A percentile compares a stretch with the other conserved stretches of the same genome.
phyloP scores from a whole-genome alignment of 139 green algal species.

The Micractinium sp. region DNA sequence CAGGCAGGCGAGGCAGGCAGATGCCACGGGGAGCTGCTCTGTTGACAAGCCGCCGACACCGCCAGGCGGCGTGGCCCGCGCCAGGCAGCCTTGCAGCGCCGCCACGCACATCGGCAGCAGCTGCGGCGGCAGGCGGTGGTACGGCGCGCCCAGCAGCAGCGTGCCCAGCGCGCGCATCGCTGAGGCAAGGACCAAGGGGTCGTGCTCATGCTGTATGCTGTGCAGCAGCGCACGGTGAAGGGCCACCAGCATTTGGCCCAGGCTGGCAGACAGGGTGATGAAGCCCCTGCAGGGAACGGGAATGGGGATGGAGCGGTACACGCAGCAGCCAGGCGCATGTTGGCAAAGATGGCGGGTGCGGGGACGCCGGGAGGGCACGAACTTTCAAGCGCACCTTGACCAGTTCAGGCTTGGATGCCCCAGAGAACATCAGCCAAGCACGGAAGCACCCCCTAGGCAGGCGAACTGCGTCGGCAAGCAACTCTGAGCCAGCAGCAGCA shows the following conservation, averaged over 20 bases:
- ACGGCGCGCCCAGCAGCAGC: constrained; percentile 56
- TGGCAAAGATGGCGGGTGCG: too few relatives aligned
- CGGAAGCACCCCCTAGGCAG: background rate
- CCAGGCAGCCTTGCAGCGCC: constrained; percentile 54
- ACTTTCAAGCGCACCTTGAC: too few relatives aligned
- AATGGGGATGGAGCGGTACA: too few relatives aligned
- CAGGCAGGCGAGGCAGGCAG: constrained; percentile 35
- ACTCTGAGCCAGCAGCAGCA: background rate
- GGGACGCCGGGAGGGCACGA: background rate
- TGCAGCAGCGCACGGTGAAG: constrained; percentile 58
- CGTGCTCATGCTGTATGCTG: constrained; percentile 29
- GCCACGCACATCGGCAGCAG: constrained; percentile 55
- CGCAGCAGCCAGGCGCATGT: too few relatives aligned
- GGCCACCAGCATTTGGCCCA: constrained; percentile 59
- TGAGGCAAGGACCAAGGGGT: constrained; percentile 39
- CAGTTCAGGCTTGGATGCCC: too few relatives aligned
- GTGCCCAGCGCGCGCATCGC: constrained; percentile 64
- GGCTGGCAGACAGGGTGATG: constrained; percentile 65
- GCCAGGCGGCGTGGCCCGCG: background rate
- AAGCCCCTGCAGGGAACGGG: constrained; percentile 56
- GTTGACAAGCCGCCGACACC: background rate
- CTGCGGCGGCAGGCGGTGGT: constrained; percentile 63
- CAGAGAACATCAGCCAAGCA: background rate
- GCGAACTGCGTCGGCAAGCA: too few relatives aligned
- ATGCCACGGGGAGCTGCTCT: constrained; percentile 1